These are phyloP conservation scores for Venturia nashicola DNA, from an alignment of 2,329 filamentous ascomycete genomes.

Conservation along the genomic window DNA sequence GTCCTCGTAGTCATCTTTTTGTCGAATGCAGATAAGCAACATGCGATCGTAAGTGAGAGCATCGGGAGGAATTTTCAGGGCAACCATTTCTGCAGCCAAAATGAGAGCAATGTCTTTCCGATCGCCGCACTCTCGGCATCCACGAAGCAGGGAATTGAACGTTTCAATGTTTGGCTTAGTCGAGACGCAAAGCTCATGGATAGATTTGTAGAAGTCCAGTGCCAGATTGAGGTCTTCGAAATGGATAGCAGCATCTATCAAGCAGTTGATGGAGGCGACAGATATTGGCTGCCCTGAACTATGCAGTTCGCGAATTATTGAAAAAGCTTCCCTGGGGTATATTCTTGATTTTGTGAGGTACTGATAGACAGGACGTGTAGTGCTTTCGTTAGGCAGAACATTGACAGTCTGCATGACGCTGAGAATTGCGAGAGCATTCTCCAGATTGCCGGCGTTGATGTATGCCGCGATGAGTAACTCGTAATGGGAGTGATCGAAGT, in stretches of 20 bases:
- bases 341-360: not conserved
- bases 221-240: conserved; percentile 36
- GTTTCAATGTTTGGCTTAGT: conserved; percentile 36
- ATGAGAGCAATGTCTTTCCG: conserved; percentile 47
- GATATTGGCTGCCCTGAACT: conserved; percentile 38
- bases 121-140: conserved; percentile 25
- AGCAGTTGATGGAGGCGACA: conserved; percentile 35
- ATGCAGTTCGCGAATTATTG: conserved; percentile 31
- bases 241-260: conserved; percentile 40
- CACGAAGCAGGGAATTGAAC: conserved; percentile 48
- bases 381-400: conserved; percentile 39
- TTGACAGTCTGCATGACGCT: conserved; percentile 56
- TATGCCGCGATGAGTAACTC: conserved; percentile 68
- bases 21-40: conserved; percentile 41
- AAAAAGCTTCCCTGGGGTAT: conserved; percentile 40
- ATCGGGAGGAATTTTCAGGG: conserved; percentile 41
- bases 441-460: conserved; percentile 45
- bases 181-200: conserved; percentile 38
- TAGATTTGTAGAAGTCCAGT: conserved; percentile 47
- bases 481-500: conserved; percentile 58
- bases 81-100: conserved; percentile 49
- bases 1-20: conserved; percentile 29
- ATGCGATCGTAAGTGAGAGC: conserved; percentile 50
- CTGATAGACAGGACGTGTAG: conserved; percentile 48
- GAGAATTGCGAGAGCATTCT: conserved; percentile 55